These are phyloP conservation scores for Symbiodinium pilosum DNA, from an alignment of 73 alveolate genomes.

Conservation along the genomic window DNA sequence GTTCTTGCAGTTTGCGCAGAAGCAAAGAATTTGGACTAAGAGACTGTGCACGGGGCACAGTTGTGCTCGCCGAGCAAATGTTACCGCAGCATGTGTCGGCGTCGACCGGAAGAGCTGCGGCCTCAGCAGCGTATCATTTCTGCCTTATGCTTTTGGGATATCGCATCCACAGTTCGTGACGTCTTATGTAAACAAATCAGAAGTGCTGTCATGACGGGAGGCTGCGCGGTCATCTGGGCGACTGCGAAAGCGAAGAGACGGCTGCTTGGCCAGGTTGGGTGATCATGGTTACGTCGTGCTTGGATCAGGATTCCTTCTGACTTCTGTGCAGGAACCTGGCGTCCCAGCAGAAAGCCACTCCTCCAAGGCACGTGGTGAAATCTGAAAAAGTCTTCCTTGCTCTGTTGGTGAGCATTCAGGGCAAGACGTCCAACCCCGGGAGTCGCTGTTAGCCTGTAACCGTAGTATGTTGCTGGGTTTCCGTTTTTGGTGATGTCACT, in stretches of 20 bases:
- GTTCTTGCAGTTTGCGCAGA: no score
- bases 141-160: no score
- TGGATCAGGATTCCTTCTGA: no score
- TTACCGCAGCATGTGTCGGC: conserved; percentile 62
- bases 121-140: not conserved
- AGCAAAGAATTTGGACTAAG: no score
- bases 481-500: no score
- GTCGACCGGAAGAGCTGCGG: conserved; percentile 73
- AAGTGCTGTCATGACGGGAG: no score
- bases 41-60: not conserved
- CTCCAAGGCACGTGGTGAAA: conserved; percentile 16
- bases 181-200: no score
- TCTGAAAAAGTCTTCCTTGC: no score
- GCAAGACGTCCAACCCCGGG: not conserved
- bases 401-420: not conserved
- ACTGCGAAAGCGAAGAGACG: conserved; percentile 81
- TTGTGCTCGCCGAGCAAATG: not conserved
- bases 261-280: conserved; percentile 66
- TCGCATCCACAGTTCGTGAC: no score
- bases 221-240: conserved; percentile 94
- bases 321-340: not conserved
- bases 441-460: conserved; percentile 1
- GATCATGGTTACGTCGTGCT: no score
- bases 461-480: no score
- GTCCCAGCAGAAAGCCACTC: not conserved